A percentile compares a stretch with the other conserved stretches of the same genome.
Evolutionary conservation across 1,139 yeast species (phyloP).

Genomic region (Saccharomyces pastorianus): DNA sequence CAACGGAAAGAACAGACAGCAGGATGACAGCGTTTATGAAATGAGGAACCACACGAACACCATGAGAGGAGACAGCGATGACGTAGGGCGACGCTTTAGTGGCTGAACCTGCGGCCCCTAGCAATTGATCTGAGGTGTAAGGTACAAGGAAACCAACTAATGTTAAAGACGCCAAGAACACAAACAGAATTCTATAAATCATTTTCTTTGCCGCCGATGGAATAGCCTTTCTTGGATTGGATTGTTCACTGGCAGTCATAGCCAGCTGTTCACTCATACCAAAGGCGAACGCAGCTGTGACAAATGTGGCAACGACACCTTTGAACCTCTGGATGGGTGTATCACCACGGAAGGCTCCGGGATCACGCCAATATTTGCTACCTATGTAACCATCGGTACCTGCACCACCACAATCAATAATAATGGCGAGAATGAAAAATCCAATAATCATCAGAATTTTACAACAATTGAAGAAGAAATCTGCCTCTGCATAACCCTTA

Average conservation of each 20-base stretch:
- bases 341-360: constrained; percentile 46
- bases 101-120: constrained; percentile 39
- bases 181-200: constrained; percentile 59
- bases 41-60: constrained; percentile 49
- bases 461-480: constrained; percentile 50
- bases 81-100: constrained; percentile 68
- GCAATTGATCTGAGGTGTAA: constrained; percentile 41
- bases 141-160: constrained; percentile 66
- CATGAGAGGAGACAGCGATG: constrained; percentile 60
- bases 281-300: constrained; percentile 79
- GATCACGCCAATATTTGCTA: constrained; percentile 50
- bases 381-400: constrained; percentile 58
- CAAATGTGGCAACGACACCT: constrained; percentile 77
- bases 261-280: constrained; percentile 82
- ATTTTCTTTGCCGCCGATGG: constrained; percentile 73
- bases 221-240: constrained; percentile 64
- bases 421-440: constrained; percentile 54
- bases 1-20: constrained; percentile 43
- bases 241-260: constrained; percentile 82
- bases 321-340: constrained; percentile 41
- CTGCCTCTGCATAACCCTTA: constrained; percentile 71
- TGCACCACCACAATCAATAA: constrained; percentile 62
- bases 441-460: constrained; percentile 58
- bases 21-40: constrained; percentile 43
- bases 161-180: constrained; percentile 54